phyloP scores from a whole-genome alignment of 192 early-diverging fungal genomes.

The Linnemannia zychae region DNA sequence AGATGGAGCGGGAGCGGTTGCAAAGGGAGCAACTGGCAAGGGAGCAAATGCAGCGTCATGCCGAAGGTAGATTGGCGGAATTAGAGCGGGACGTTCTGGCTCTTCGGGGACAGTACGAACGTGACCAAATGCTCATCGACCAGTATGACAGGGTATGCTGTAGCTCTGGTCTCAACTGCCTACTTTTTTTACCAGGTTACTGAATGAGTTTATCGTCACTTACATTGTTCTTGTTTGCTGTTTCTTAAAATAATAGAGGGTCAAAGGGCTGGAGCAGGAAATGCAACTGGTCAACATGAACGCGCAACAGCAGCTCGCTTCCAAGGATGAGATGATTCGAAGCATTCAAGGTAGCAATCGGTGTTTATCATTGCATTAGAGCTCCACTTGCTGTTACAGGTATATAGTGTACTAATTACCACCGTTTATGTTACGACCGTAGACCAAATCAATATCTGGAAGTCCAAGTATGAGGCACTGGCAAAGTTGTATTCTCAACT shows the following conservation, averaged over 20 bases:
- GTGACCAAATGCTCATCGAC: constrained; percentile 83
- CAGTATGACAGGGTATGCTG: constrained; percentile 82
- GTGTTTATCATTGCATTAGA: neutral
- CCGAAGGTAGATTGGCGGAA: constrained; percentile 80
- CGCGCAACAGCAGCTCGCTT: constrained; percentile 75
- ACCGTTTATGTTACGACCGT: neutral
- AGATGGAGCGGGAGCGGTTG: constrained; percentile 74
- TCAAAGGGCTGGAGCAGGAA: constrained; percentile 87
- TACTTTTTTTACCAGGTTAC: neutral
- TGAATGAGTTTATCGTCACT: neutral
- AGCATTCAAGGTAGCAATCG: constrained; percentile 76
- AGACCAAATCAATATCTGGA: constrained; percentile 96
- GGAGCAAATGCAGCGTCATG: constrained; percentile 85
- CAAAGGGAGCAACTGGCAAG: constrained; percentile 79
- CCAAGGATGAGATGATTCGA: constrained; percentile 87
- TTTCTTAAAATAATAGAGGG: constrained; percentile 62
- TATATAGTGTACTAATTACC: neutral
- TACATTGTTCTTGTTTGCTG: neutral
- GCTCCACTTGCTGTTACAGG: neutral
- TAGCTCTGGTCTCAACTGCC: neutral
- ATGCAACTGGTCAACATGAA: constrained; percentile 75
- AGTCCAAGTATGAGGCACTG: constrained; percentile 96
- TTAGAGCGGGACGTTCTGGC: constrained; percentile 84
- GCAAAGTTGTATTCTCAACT: constrained; percentile 97
- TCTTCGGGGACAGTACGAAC: constrained; percentile 78